Conservation (phyloP, 306 rosid genomes). For the Cucurbita pepo region DNA sequence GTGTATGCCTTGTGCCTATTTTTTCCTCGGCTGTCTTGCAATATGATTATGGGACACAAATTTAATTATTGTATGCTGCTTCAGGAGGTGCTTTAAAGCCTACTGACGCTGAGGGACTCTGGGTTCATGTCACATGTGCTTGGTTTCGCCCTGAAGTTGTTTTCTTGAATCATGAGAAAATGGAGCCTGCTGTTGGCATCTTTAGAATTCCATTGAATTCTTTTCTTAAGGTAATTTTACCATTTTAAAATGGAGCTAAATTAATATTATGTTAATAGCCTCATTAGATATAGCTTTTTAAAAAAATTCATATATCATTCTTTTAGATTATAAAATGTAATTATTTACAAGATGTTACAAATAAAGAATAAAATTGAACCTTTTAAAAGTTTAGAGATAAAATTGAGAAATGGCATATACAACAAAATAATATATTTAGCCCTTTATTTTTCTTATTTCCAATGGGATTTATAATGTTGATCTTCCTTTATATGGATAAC, state of each 20-base stretch:
- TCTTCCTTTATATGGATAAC: conserved; percentile 26
- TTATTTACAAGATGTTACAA: not conserved
- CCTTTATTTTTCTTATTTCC: not conserved
- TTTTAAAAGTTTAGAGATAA: not conserved
- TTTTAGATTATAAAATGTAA: not conserved
- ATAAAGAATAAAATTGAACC: not conserved
- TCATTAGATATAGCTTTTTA: not conserved
- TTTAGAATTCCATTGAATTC: conserved; percentile 58
- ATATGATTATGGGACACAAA: not conserved
- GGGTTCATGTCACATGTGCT: conserved; percentile 96
- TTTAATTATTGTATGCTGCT: conserved; percentile 4
- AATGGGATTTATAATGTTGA: not conserved
- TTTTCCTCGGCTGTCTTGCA: not conserved
- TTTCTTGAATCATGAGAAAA: conserved; percentile 59
- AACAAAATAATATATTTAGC: not conserved
- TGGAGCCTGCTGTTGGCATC: conserved; percentile 96
- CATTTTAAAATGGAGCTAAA: not conserved
- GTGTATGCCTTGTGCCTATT: not conserved
- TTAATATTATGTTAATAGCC: not conserved
- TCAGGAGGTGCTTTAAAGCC: conserved; percentile 98
- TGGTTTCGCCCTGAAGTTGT: conserved; percentile 84
- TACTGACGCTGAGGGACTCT: conserved; percentile 70
- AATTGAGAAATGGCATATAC: not conserved
- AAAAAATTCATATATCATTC: not conserved
- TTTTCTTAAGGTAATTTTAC: conserved; percentile 55